These are phyloP conservation scores for Sporothrix inflata DNA, from an alignment of 2,329 filamentous ascomycete species.

Conservation along the genomic window DNA sequence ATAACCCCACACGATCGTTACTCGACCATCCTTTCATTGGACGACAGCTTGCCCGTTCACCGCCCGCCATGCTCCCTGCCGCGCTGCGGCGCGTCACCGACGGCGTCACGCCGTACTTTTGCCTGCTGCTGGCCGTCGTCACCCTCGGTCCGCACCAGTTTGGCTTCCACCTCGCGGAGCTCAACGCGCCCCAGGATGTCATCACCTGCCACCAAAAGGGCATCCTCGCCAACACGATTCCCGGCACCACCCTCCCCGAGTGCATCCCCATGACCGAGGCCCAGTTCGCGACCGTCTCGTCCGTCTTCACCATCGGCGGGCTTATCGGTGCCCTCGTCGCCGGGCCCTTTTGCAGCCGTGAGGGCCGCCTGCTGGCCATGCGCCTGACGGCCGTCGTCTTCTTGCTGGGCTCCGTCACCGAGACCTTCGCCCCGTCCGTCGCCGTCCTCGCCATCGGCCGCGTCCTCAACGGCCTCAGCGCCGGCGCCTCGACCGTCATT, in stretches of 20 bases:
- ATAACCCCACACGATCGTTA: not conserved
- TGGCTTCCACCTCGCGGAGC: conserved; percentile 92
- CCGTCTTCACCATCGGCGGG: conserved; percentile 88
- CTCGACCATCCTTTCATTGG: not conserved
- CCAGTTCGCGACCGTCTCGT: conserved; percentile 83
- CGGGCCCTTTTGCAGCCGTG: conserved; percentile 75
- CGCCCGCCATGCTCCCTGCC: conserved; percentile 38
- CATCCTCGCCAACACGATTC: conserved; percentile 39
- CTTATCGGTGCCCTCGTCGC: conserved; percentile 79
- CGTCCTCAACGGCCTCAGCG: conserved; percentile 78
- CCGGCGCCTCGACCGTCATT: conserved; percentile 87
- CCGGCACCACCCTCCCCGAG: conserved; percentile 57
- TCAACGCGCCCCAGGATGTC: conserved; percentile 93
- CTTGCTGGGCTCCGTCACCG: conserved; percentile 72
- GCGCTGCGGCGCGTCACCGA: conserved; percentile 44
- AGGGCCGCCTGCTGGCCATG: conserved; percentile 77
- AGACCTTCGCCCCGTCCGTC: conserved; percentile 72
- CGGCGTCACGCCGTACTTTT: conserved; percentile 73
- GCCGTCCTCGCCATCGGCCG: conserved; percentile 72
- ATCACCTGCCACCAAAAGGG: conserved; percentile 76
- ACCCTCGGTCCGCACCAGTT: conserved; percentile 91
- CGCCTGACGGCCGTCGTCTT: conserved; percentile 77
- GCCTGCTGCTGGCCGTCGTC: conserved; percentile 74
- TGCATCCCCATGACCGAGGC: conserved; percentile 87
- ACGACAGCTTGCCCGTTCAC: not conserved